Evolutionary conservation across 495 filamentous ascomycete genomes (phyloP), one percentile per base, ranked within the genome.

Genomic region (Penicillium cataractarum): DNA sequence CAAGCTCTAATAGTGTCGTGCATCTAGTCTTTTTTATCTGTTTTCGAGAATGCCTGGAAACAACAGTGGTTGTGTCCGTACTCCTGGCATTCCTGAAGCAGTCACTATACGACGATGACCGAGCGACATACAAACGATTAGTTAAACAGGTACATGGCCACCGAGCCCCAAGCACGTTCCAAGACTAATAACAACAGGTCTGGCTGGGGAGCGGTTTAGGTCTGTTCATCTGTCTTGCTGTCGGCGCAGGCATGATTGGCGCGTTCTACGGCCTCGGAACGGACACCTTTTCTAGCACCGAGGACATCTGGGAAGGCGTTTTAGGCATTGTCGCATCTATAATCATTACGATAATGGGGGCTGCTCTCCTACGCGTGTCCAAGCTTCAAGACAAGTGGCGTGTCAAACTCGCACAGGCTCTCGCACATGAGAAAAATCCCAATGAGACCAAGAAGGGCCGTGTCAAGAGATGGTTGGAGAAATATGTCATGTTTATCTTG

Each of bases 301-400:
- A 94, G 65, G 77, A 89, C 69, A 82, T 91, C 56, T 94, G 91
- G 84, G 92, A 96, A 69, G 92, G 90, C 58, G 79, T 86, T 8
- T 89, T 96, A 57, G 82, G 81, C 10, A 75, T 94, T 33, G 56
- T 94, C 39, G 89, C 92, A 0, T 81, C 85, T 12, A 49, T 93
- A 52, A 90, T 96, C 71, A 93, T 96, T 70, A 87, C 89, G 33
- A 67, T 92, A 52, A 87, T 95, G 71, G 92, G 92, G 27, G 87
- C 86, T 12, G 90, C 90, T 8, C 83, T 95, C 22, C 79, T 96
- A 9, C 84, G 92, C n/a, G 85, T 96, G 48, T 89, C 86, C 50
- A 94, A 93, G 76, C 84, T 93, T 71, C 89, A 92, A 71, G 90
- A 91, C 48, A 92, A 93, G 72, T 96, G 92, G 92, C 85, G 86